Evolutionary conservation across 345 rosid species (phyloP).

Genomic region (Brassica cretica): DNA sequence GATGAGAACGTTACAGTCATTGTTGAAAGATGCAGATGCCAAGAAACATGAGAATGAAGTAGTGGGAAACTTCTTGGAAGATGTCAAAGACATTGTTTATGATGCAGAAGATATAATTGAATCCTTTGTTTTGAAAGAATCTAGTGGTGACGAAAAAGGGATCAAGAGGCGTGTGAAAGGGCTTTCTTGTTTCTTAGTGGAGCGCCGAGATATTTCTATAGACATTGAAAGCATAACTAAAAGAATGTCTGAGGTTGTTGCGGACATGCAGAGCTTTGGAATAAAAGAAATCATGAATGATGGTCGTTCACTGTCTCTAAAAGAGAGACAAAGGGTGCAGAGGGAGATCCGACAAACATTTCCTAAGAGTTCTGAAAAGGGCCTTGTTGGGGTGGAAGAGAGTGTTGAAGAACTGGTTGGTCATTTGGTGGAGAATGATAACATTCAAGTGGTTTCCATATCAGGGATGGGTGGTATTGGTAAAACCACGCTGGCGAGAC

Average conservation of each 20-base stretch:
- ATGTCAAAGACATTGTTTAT: slow-evolving; percentile 19
- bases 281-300: not conserved
- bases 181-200: not conserved
- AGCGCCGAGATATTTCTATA: not conserved
- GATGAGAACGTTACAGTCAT: not conserved
- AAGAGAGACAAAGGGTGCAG: not conserved
- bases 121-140: not conserved
- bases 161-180: not conserved
- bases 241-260: not conserved
- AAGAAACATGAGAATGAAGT: not conserved
- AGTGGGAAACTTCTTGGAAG: not conserved
- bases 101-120: slow-evolving; percentile 42
- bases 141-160: not conserved
- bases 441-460: not conserved
- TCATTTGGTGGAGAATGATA: not conserved
- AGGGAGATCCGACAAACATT: not conserved
- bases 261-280: not conserved
- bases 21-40: not conserved
- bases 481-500: not conserved
- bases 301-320: not conserved
- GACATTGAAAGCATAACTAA: not conserved
- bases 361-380: not conserved
- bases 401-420: not conserved
- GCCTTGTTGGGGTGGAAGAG: not conserved
- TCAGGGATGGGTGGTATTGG: not conserved